Evolutionary conservation across 352 stramenopile species (phyloP).

Genomic region (Globisporangium spiculum): DNA sequence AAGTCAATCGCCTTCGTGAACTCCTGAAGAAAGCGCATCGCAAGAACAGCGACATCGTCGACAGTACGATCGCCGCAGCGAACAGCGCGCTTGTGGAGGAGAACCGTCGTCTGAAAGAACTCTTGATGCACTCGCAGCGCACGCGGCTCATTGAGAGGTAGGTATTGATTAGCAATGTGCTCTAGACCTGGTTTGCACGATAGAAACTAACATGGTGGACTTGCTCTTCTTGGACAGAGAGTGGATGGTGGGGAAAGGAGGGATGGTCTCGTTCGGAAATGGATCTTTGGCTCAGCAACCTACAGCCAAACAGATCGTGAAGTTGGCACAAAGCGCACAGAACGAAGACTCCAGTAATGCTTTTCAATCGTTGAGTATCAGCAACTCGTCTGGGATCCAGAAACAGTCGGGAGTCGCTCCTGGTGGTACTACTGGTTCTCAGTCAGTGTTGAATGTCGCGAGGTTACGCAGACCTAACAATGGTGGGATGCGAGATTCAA

Average conservation of each 20-base stretch:
- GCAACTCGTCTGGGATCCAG: not conserved
- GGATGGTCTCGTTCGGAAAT: conserved; percentile 5
- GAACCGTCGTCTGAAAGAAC: conserved; percentile 57
- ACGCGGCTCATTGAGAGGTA: conserved; percentile 46
- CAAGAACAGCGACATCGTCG: conserved; percentile 27
- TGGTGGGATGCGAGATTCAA: not conserved
- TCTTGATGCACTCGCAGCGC: conserved; percentile 51
- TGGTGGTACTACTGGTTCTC: not conserved
- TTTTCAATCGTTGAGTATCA: not conserved
- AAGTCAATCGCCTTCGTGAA: conserved; percentile 52
- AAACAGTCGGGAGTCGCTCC: not conserved
- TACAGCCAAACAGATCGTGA: not conserved
- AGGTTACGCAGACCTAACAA: not conserved
- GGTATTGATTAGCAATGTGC: too few species aligned
- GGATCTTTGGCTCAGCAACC: conserved; percentile 2
- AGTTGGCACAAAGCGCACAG: not conserved
- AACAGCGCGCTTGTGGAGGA: conserved; percentile 61
- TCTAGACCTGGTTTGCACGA: not conserved
- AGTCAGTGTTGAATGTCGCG: not conserved
- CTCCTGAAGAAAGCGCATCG: conserved; percentile 46
- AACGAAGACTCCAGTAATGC: not conserved
- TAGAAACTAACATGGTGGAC: not conserved
- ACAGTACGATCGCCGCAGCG: conserved; percentile 20
- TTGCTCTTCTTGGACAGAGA: conserved; percentile 9
- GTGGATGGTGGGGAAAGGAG: conserved; percentile 15